phyloP scores from a whole-genome alignment of 306 rosid genomes.

The Begonia loranthoides region DNA sequence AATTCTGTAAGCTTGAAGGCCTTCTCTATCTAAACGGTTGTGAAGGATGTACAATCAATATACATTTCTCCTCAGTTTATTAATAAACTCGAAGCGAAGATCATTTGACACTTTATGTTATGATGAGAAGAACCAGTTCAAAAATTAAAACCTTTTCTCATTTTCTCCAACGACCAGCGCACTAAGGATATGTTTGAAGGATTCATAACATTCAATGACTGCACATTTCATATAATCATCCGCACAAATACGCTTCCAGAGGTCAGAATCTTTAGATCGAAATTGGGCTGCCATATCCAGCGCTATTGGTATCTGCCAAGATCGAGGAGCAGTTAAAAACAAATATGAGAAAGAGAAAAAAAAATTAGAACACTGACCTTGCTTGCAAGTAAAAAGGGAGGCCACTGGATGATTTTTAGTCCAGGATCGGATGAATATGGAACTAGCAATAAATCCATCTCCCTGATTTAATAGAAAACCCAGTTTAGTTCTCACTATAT shows the following conservation, averaged over 20 bases:
- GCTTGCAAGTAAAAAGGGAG: constrained; percentile 96
- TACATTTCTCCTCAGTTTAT: neutral
- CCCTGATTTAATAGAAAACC: constrained; percentile 53
- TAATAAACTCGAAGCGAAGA: neutral
- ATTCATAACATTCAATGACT: constrained; percentile 82
- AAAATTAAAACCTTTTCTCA: constrained; percentile 62
- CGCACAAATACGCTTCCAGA: constrained; percentile 81
- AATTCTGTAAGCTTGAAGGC: neutral
- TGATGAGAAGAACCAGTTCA: constrained; percentile 1
- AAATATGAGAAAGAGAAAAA: constrained; percentile 13
- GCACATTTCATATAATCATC: constrained; percentile 96
- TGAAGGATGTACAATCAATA: constrained; percentile 10
- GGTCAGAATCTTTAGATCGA: constrained; percentile 69
- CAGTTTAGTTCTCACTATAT: constrained; percentile 16
- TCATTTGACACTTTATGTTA: constrained; percentile 2
- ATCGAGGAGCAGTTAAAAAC: constrained; percentile 19
- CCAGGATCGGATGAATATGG: constrained; percentile 92
- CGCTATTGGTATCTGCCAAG: constrained; percentile 78
- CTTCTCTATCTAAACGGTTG: constrained; percentile 7
- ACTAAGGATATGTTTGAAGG: constrained; percentile 52
- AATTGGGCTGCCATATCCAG: constrained; percentile 94
- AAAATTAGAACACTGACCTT: constrained; percentile 39
- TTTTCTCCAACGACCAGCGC: constrained; percentile 73
- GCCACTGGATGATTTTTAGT: constrained; percentile 90
- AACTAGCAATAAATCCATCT: constrained; percentile 85